Evolutionary conservation across 1,139 yeast species (phyloP), one percentile per base, ranked within the genome.

Genomic region (Yamadazyma sp.): DNA sequence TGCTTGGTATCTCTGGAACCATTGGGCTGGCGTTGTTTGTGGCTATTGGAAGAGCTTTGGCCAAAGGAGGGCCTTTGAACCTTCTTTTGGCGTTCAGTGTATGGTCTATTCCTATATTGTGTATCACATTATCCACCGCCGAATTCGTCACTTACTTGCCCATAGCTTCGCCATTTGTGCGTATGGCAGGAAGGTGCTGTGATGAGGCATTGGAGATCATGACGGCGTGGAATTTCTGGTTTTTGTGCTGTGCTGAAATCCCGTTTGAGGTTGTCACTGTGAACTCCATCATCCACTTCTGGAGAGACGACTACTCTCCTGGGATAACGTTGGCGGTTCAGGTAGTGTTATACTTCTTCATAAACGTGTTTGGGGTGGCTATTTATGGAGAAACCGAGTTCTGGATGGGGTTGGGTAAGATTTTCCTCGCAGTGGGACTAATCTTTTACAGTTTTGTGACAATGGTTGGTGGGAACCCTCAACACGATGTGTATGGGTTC

Each of bases 251-350:
- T 52, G 81, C 86, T 16, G 77, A 83, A 49, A 83, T 87, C 43
- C 95, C 95, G 0, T 86, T 81, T 55, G 95, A 87, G 61, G 80
- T 87, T 40, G 85, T 87, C 2, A 86, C 89, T n/a, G 91, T 84
- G 23, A 86, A 87, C 52, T 78, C 87, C 17, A 79, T 87, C 56
- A 69, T 86, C 37, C 91, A 86, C 55, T 87, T 74, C 55, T 87
- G 95, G 95, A 68, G 86, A 44, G 80, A 77, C 49, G 91, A 81
- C 51, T 86, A 79, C 65, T 83, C 77, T 32, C 81, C 81, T 29
- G 91, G 77, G 31, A 83, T 77, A 49, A 80, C 80, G 26, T 66
- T 86, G 40, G 69, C 77, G 2, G 64, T 85, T n/a, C 91, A 85
- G 57, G 72, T 84, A 25, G 76, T 68, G n/a, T 58, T 83, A 20